Percentiles rank a stretch among this genome's conserved stretches.
Conservation (phyloP, 1,139 yeast genomes). For the Taphrina communis region DNA sequence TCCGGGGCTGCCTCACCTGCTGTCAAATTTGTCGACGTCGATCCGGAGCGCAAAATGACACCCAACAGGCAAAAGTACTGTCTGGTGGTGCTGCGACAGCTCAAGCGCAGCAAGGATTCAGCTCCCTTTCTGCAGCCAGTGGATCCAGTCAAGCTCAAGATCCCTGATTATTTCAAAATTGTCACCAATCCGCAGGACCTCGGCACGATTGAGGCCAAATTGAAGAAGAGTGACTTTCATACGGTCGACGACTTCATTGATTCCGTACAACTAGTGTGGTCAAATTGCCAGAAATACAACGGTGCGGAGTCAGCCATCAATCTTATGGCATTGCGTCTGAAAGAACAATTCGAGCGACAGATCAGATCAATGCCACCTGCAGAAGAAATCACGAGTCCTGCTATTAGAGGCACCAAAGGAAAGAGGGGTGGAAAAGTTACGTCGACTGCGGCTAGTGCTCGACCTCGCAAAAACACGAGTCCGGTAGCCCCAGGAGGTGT, state of each 20-base stretch:
- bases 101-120: constrained; percentile 90
- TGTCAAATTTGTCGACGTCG: constrained; percentile 8
- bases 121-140: constrained; percentile 89
- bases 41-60: constrained; percentile 37
- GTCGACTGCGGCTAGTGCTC: constrained; percentile 41
- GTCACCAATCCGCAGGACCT: constrained; percentile 92
- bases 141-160: constrained; percentile 82
- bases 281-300: constrained; percentile 80
- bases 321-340: constrained; percentile 87
- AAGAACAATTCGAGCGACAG: constrained; percentile 91
- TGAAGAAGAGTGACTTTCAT: constrained; percentile 71
- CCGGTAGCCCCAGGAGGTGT: constrained; percentile 56
- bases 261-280: constrained; percentile 85
- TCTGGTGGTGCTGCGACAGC: constrained; percentile 59
- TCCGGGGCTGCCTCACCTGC: constrained; percentile 20
- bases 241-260: constrained; percentile 69
- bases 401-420: constrained; percentile 32
- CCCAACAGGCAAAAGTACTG: constrained; percentile 42
- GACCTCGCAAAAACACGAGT: constrained; percentile 13
- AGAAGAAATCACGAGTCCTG: constrained; percentile 54
- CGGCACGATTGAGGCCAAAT: constrained; percentile 83
- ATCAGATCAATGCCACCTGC: constrained; percentile 88
- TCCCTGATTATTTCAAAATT: constrained; percentile 86
- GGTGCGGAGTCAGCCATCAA: constrained; percentile 84
- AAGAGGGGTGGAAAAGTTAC: constrained; percentile 48